phyloP scores from a whole-genome alignment of 495 filamentous ascomycete species.

The Penicillium daleae region DNA sequence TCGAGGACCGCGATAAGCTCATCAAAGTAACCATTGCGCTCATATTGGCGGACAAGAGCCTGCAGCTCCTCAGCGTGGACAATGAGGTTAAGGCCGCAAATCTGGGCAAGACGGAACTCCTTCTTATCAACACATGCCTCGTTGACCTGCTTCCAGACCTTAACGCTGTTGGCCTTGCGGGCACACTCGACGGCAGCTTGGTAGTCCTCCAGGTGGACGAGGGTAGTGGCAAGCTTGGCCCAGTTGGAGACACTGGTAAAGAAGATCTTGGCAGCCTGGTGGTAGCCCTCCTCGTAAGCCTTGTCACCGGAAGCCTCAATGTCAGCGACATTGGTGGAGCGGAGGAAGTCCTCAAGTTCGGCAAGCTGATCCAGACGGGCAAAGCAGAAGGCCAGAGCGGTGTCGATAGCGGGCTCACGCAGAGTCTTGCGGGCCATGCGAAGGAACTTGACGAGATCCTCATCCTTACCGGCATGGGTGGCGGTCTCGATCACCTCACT shows the following conservation, averaged over 20 bases:
- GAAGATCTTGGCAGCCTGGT: constrained; percentile 98
- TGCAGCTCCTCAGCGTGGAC: constrained; percentile 97
- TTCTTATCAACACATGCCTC: constrained; percentile 97
- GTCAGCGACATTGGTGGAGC: constrained; percentile 91
- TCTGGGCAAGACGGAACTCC: constrained; percentile 98
- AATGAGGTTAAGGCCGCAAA: constrained; percentile 98
- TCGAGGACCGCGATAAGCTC: constrained; percentile 94
- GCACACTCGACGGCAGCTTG: constrained; percentile 98
- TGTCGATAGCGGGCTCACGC: constrained; percentile 93
- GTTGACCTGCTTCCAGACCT: constrained; percentile 99
- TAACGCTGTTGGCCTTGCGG: constrained; percentile 98
- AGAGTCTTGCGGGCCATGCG: constrained; percentile 96
- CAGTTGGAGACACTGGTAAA: constrained; percentile 98
- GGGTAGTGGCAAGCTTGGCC: constrained; percentile 96
- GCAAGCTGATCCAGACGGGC: constrained; percentile 88
- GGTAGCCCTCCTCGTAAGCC: constrained; percentile 91
- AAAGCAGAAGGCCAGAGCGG: constrained; percentile 88
- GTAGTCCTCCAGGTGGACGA: constrained; percentile 95
- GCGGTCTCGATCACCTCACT: constrained; percentile 94
- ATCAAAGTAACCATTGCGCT: constrained; percentile 96
- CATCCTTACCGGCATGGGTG: constrained; percentile 95
- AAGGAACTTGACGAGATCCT: constrained; percentile 95
- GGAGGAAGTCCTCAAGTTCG: constrained; percentile 96
- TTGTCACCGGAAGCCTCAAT: constrained; percentile 96
- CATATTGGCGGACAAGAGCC: constrained; percentile 93